Evolutionary conservation across 768 basidiomycete species (phyloP).

Genomic region (Phanerodontia chrysosporium): DNA sequence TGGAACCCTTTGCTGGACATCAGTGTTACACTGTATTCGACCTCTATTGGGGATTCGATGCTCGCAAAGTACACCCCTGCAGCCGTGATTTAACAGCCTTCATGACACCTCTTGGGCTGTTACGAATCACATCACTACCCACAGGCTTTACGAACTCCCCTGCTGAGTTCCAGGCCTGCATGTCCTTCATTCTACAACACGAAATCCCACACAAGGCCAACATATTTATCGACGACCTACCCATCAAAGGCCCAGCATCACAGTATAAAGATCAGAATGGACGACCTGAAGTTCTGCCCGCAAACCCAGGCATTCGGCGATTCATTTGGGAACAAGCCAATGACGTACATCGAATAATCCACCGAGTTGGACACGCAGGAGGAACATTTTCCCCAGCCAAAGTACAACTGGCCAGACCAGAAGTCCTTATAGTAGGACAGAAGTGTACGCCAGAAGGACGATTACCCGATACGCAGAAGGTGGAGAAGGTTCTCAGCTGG

Average conservation of each 20-base stretch:
- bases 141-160: constrained; percentile 19
- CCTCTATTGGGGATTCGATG: constrained; percentile 16
- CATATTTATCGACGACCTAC: constrained; percentile 22
- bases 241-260: constrained; percentile 17
- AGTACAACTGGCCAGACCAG: not conserved
- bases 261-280: constrained; percentile 9
- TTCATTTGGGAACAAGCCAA: constrained; percentile 21
- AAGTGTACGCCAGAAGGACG: constrained; percentile 9
- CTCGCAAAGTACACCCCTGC: constrained; percentile 3
- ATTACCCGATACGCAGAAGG: constrained; percentile 8
- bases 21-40: constrained; percentile 14
- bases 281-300: not conserved
- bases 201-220: constrained; percentile 19
- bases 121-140: constrained; percentile 13
- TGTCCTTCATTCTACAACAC: constrained; percentile 18
- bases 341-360: constrained; percentile 16
- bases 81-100: constrained; percentile 19
- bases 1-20: constrained; percentile 17
- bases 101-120: constrained; percentile 11
- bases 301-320: constrained; percentile 14
- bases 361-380: constrained; percentile 11
- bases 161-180: constrained; percentile 18
- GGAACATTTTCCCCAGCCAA: constrained; percentile 12
- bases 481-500: constrained; percentile 13
- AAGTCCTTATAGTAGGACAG: not conserved